Evolutionary conservation across 192 early-diverging fungal species (phyloP), one percentile per base, ranked within the genome.

Genomic region (Backusella tuberculispora): DNA sequence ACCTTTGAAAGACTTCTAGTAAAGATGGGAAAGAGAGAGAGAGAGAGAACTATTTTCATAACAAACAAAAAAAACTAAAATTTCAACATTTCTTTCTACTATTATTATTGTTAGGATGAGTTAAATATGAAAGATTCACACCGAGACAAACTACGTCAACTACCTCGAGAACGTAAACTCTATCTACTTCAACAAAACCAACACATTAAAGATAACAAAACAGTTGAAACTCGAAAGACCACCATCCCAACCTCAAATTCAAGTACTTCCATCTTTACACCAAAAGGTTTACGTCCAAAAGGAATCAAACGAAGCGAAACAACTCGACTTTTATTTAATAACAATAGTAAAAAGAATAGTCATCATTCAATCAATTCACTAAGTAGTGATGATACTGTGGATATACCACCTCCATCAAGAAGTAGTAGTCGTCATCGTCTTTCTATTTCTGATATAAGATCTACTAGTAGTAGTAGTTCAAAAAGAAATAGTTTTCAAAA

Each of bases 61-160:
- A 37, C 38, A 34, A n/a, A 26, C 40, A n/a, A 34, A 37, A 14
- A 42, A 21, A 24, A 17, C 13, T 60, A 34, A 21, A 63, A 26
- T 67, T 68, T 38, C 17, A 40, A 44, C 42, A 21, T 53, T 24
- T 17, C 5, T 66, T 38, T 26, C 41, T 71, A 6, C n/a, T 53
- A 19, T 15, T 60, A 26, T 60, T 60, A 26, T 60, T 26, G 12
- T 14, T 73, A 85, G 85, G 80, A 78, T 56, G 81, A 86, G 48
- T 74, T 86, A 10, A 79, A 84, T 40, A 86, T 83, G 74, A 86
- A 83, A 56, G 79, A 82, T 19, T 71, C 34, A 9, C 68, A 82
- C 5, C 74, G 80, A 42, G 79, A 78, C 14, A 80, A 76, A 17
- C 74, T 82, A 66, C 81, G 78, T 64, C 76, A 83, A 40, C 68